Evolutionary conservation across 345 rosid species (phyloP).

Genomic region (Litchi chinensis): DNA sequence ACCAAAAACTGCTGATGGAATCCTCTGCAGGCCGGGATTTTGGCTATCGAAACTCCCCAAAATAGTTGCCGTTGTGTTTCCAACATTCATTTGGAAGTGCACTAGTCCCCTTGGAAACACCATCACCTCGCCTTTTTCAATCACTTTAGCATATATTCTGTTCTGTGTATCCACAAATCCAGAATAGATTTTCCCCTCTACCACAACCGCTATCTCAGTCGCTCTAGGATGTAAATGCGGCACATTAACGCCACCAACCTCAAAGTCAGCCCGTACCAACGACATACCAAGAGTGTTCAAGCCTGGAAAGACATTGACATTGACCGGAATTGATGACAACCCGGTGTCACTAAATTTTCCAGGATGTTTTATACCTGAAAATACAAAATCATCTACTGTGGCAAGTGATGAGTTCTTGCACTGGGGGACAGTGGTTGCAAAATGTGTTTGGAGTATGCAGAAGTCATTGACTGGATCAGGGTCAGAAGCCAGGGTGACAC

Average conservation of each 20-base stretch:
- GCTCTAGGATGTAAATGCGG: slow-evolving; percentile 90
- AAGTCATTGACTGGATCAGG: slow-evolving; percentile 83
- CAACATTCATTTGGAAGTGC: slow-evolving; percentile 90
- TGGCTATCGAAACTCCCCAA: slow-evolving; percentile 75
- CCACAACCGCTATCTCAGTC: slow-evolving; percentile 61
- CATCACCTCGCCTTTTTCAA: slow-evolving; percentile 84
- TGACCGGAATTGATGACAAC: slow-evolving; percentile 56
- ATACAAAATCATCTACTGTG: slow-evolving; percentile 64
- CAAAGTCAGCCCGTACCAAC: slow-evolving; percentile 72
- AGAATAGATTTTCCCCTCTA: slow-evolving; percentile 66
- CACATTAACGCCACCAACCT: slow-evolving; percentile 62
- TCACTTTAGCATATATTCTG: slow-evolving; percentile 60
- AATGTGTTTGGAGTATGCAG: slow-evolving; percentile 48
- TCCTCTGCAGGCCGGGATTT: slow-evolving; percentile 66
- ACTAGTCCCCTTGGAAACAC: slow-evolving; percentile 76
- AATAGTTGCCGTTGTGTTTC: slow-evolving; percentile 59
- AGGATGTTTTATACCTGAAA: slow-evolving; percentile 57
- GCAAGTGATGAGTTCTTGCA: slow-evolving; percentile 86
- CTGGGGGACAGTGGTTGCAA: slow-evolving; percentile 8
- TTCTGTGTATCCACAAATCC: slow-evolving; percentile 77
- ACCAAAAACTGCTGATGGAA: slow-evolving; percentile 74
- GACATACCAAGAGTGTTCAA: slow-evolving; percentile 74
- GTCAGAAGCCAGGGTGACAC: slow-evolving; percentile 55
- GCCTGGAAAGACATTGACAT: slow-evolving; percentile 63
- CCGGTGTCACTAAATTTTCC: slow-evolving; percentile 61